Evolutionary conservation across 2,329 filamentous ascomycete species (phyloP), one percentile per base, ranked within the genome.

Genomic region (Fusarium caatingaense): DNA sequence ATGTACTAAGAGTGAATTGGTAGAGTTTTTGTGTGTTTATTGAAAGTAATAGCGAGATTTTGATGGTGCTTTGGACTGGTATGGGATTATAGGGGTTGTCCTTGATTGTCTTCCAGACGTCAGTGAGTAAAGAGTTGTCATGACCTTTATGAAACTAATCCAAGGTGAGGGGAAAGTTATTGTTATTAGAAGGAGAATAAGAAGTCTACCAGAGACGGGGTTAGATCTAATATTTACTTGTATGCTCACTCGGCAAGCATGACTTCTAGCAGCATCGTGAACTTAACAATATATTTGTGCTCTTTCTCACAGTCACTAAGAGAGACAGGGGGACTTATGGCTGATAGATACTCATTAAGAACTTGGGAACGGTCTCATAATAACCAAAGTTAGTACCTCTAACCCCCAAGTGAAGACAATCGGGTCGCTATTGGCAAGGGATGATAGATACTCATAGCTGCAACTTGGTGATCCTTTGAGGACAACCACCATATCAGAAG

Each of bases 1-100:
- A 10, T 4, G 9, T 8, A 9, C 2, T 0, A 2, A 34, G 1
- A 18, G 3, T 11, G 6, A 5, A 5, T 0, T 8, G 7, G 0
- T 8, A 6, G 10, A 4, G n/a, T 20, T 50, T 41, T 28, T 8
- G 30, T 8, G 12, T 16, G 2, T 12, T 8, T 2, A 3, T 8
- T 20, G 5, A 4, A 12, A 12, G 2, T 28, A 3, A 13, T 41
- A 12, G 40, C n/a, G 50, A 21, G 18, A 25, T 40, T 2, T 18
- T 46, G 6, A 12, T 20, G 3, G 16, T 25, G 40, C 6, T 50
- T 50, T 25, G 11, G 9, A 16, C 7, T 27, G 16, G 8, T 13
- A 21, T 15, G 2, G n/a, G 23, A 5, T 27, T 15, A 34, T 9
- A 18, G 20, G 11, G 8, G 27, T 15, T 18, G 4, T 6, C 16